These are phyloP conservation scores for Solanum chacoense DNA, from an alignment of 305 asterid genomes.

Conservation along the genomic window DNA sequence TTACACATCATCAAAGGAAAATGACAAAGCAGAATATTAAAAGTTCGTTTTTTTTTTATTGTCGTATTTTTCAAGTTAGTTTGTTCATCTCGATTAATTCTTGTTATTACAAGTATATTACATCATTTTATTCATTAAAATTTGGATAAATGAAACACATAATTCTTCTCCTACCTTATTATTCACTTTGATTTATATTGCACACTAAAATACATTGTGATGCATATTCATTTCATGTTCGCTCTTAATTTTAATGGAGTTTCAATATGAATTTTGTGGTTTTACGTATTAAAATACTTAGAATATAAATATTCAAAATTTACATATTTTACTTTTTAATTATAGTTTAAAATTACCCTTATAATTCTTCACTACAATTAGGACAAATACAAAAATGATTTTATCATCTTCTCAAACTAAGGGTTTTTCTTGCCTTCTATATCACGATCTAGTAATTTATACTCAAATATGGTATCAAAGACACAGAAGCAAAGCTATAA, in stretches of 20 bases:
- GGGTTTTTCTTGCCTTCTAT: neutral
- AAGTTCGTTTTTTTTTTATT: fast-evolving
- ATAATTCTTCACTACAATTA: neutral
- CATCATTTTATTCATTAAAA: neutral
- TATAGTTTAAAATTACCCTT: neutral
- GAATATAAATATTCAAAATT: too few relatives aligned
- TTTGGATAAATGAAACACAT: neutral
- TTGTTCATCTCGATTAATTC: neutral
- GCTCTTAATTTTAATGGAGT: too few relatives aligned
- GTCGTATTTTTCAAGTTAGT: neutral
- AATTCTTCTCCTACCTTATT: neutral
- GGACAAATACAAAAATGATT: neutral
- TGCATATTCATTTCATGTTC: neutral
- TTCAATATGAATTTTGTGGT: too few relatives aligned
- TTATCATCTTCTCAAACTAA: neutral
- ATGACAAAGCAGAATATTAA: neutral
- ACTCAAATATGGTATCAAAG: neutral
- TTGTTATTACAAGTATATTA: neutral
- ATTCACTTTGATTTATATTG: neutral
- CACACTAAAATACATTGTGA: too few relatives aligned
- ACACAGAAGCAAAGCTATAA: fast-evolving
- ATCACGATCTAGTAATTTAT: neutral
- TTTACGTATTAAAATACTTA: too few relatives aligned
- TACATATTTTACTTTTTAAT: neutral
- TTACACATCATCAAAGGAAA: neutral